Base-by-base conservation (phyloP, 2,329 filamentous ascomycete species). In the Colletotrichum sp. region DNA sequence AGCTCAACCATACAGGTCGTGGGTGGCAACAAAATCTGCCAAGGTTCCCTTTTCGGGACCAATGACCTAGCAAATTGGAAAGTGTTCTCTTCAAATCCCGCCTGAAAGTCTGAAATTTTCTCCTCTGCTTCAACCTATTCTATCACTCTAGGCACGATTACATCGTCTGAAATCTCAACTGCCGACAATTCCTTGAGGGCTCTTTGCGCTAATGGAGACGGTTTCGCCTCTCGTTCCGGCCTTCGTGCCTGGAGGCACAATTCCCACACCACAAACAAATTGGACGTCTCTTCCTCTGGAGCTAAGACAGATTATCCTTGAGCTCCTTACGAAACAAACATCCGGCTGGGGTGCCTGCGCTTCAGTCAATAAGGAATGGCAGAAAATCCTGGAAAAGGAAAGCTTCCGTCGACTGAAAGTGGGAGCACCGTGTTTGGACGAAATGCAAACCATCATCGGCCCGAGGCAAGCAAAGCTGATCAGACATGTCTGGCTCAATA, bases 321-420 rank as follows among this genome's bases (percentile, higher is more conserved):
- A 66, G 9, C 6, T 11, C 13, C 27, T 55, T 24, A 13, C 43
- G 3, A 16, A 18, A 24, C 27, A 34, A 24, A 16, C 9, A 74
- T 75, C 74, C 38, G 79, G 82, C 69, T 83, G 80, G 81, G 78
- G 79, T 73, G 81, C 78, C 63, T 74, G 78, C 67, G 80, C 81
- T 18, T 78, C 80, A 58, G 80, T 83, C 6, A 83, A 80, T 76
- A 82, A 69, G 77, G 82, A 83, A 78, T 84, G 81, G 82, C 80
- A 81, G 70, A 8, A 62, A 38, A 63, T 79, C 66, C 64, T 84
- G 33, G 80, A 82, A 70, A 79, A 75, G 66, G 57, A 21, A 43
- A 83, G 79, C 62, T 83, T 83, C 64, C 55, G 59, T 69, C 76
- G 76, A 69, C 61, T 82, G 3, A 80, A 78, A 54, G 73, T 83